Evolutionary conservation across 495 filamentous ascomycete genomes (phyloP).

Genomic region (Hyaloscypha hepaticicola): DNA sequence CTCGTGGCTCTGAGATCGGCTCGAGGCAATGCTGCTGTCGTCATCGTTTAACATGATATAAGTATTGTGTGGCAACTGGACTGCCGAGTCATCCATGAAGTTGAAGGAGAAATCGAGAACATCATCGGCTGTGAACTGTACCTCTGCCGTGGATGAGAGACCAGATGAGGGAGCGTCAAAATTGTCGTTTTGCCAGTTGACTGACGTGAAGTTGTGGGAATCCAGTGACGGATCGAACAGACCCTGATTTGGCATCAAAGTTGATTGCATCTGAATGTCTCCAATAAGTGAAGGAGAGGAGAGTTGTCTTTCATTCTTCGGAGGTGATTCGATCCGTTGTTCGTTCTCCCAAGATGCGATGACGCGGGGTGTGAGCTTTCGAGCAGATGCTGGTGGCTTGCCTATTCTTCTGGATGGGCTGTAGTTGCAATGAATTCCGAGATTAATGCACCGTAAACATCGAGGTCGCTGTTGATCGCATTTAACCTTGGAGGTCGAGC

Average conservation of each 20-base stretch:
- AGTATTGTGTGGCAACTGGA: not conserved
- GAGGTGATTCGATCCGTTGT: not conserved
- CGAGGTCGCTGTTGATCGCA: slow-evolving; percentile 39
- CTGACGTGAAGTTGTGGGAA: slow-evolving; percentile 5
- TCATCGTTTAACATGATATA: slow-evolving; percentile 10
- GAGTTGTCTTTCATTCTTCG: slow-evolving; percentile 16
- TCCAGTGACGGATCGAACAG: not conserved
- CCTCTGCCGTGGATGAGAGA: not conserved
- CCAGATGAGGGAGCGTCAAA: not conserved
- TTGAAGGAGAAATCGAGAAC: slow-evolving; percentile 5
- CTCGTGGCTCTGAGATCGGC: slow-evolving; percentile 2
- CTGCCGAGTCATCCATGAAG: slow-evolving; percentile 1
- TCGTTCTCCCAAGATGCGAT: slow-evolving; percentile 7
- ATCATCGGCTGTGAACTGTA: not conserved
- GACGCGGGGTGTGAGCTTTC: not conserved
- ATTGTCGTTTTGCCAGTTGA: slow-evolving; percentile 14
- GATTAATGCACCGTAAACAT: slow-evolving; percentile 38
- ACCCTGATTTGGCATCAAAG: not conserved
- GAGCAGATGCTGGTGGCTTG: slow-evolving; percentile 21
- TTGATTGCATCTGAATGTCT: not conserved
- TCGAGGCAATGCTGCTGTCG: slow-evolving; percentile 1
- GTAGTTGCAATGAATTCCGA: slow-evolving; percentile 41
- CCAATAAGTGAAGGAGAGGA: slow-evolving; percentile 2
- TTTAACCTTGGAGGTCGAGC: slow-evolving; percentile 40
- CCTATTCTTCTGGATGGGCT: slow-evolving; percentile 38